Evolutionary conservation across 108 stramenopile species (phyloP).

Genomic region (Cyclotella atomus): DNA sequence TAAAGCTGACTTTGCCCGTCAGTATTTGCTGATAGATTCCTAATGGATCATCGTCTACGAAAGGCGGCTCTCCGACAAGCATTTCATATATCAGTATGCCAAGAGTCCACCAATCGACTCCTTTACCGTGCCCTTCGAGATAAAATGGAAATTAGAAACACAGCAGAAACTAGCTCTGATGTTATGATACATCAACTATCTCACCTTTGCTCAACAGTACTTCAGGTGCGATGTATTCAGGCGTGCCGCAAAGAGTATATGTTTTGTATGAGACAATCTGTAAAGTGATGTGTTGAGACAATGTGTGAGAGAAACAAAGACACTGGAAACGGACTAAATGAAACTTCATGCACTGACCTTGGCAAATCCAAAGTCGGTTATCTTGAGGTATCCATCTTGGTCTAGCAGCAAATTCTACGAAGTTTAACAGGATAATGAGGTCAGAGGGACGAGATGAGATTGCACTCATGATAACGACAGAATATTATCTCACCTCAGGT

Average conservation of each 20-base stretch:
- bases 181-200: no score
- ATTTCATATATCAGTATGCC: slow-evolving; percentile 88
- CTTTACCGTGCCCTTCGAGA: slow-evolving; percentile 94
- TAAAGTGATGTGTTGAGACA: slow-evolving; percentile 11
- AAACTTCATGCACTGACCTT: slow-evolving; percentile 39
- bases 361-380: slow-evolving; percentile 84
- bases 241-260: slow-evolving; percentile 96
- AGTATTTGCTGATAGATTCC: slow-evolving; percentile 82
- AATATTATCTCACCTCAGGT: slow-evolving; percentile 60
- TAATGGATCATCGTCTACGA: slow-evolving; percentile 85
- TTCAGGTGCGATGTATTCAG: slow-evolving; percentile 94
- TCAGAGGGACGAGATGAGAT: neutral
- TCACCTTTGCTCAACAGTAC: slow-evolving; percentile 88
- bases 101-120: slow-evolving; percentile 94
- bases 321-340: no score
- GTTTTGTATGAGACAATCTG: slow-evolving; percentile 65
- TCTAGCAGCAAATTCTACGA: slow-evolving; percentile 68
- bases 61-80: slow-evolving; percentile 90
- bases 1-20: slow-evolving; percentile 73
- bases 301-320: neutral
- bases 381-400: slow-evolving; percentile 78
- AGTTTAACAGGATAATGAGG: neutral
- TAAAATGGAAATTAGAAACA: no score
- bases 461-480: no score
- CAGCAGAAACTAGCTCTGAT: no score